Evolutionary conservation across 2,329 filamentous ascomycete genomes (phyloP).

Genomic region (Colletotrichum abscissum): DNA sequence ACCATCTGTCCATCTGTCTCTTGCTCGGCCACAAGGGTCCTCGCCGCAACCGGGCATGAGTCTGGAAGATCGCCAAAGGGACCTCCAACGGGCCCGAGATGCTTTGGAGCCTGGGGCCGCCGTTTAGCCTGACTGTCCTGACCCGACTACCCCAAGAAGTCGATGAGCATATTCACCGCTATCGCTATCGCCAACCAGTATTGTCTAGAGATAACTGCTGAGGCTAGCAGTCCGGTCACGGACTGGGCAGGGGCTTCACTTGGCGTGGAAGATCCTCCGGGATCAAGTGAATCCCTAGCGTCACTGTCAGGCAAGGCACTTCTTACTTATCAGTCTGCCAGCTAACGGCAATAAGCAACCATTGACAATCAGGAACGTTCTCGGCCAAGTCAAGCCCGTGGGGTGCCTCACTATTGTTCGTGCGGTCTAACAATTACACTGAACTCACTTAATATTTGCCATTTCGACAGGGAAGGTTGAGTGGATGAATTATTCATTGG

Average conservation of each 20-base stretch:
- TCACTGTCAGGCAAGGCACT: background rate
- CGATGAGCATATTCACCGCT: constrained; percentile 24
- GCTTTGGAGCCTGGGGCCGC: constrained; percentile 14
- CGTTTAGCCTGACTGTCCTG: constrained; percentile 21
- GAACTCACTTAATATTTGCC: background rate
- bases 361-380: constrained; percentile 2
- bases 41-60: constrained; percentile 34
- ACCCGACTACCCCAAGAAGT: constrained; percentile 12
- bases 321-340: background rate
- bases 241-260: constrained; percentile 21
- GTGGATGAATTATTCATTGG: constrained; percentile 6
- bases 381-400: background rate
- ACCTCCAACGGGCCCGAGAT: constrained; percentile 22
- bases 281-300: constrained; percentile 3
- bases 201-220: constrained; percentile 7
- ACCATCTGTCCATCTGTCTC: constrained; percentile 20
- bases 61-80: constrained; percentile 34
- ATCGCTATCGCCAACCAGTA: constrained; percentile 25
- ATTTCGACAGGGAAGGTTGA: background rate
- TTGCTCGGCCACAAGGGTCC: constrained; percentile 33
- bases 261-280: constrained; percentile 36
- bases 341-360: constrained; percentile 29
- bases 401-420: background rate
- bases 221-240: constrained; percentile 28
- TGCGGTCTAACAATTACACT: background rate